phyloP scores from a whole-genome alignment of 768 basidiomycete species.

The Suillus fuscotomentosus region DNA sequence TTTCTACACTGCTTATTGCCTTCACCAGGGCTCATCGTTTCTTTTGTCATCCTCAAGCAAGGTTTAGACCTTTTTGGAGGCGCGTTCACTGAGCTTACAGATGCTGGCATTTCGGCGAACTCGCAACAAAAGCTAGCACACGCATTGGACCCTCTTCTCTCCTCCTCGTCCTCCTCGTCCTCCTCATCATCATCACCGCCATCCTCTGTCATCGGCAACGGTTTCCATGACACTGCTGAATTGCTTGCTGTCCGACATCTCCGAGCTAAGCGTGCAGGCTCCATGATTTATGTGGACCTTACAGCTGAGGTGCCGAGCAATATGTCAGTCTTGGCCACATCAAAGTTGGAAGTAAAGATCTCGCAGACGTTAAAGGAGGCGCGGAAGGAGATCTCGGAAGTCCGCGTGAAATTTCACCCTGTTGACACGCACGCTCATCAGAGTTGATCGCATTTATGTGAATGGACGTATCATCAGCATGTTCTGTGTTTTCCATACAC shows the following conservation, averaged over 20 bases:
- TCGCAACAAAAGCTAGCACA: slow-evolving; percentile 53
- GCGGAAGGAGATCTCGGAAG: slow-evolving; percentile 70
- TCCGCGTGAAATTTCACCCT: slow-evolving; percentile 61
- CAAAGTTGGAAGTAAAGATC: slow-evolving; percentile 63
- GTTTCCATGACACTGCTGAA: slow-evolving; percentile 16
- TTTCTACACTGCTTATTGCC: slow-evolving; percentile 4
- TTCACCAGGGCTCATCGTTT: slow-evolving; percentile 74
- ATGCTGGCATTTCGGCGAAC: slow-evolving; percentile 67
- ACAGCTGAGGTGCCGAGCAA: slow-evolving; percentile 63
- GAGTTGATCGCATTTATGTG: background rate
- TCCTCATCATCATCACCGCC: slow-evolving; percentile 21
- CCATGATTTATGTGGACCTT: slow-evolving; percentile 81
- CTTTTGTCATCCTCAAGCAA: slow-evolving; percentile 83
- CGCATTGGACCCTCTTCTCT: slow-evolving; percentile 55
- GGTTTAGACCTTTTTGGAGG: slow-evolving; percentile 64
- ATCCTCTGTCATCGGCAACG: slow-evolving; percentile 8
- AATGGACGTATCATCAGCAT: background rate
- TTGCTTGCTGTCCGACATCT: slow-evolving; percentile 52
- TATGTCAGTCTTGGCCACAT: slow-evolving; percentile 57
- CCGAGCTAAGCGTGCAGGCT: slow-evolving; percentile 76
- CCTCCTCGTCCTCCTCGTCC: slow-evolving; percentile 11
- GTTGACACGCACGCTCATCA: slow-evolving; percentile 18
- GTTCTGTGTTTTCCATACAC: too few relatives aligned
- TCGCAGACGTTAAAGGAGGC: slow-evolving; percentile 49
- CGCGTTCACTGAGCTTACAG: slow-evolving; percentile 80